These are phyloP conservation scores for Syzygium aqueum DNA, from an alignment of 345 rosid genomes.

Conservation along the genomic window DNA sequence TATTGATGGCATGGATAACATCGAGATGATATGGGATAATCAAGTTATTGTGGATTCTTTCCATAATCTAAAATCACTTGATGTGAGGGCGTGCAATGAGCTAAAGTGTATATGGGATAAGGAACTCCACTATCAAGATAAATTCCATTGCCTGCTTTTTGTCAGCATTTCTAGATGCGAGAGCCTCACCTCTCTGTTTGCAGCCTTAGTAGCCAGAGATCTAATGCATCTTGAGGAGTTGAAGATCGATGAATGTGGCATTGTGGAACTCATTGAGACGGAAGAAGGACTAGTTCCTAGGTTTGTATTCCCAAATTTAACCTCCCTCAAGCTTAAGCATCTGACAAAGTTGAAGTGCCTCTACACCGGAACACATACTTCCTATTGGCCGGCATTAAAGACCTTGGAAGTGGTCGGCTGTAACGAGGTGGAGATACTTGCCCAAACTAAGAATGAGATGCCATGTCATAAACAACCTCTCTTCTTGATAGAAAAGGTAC, in stretches of 20 bases:
- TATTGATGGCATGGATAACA: fast-evolving
- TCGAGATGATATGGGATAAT: fast-evolving
- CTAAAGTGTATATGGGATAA: background rate
- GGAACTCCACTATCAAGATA: background rate
- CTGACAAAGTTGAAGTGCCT: background rate
- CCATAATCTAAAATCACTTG: background rate
- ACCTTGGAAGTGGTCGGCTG: background rate
- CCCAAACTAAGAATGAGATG: background rate
- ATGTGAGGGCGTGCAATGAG: fast-evolving
- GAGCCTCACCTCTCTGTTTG: background rate
- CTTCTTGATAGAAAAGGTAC: background rate
- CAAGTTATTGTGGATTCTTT: fast-evolving
- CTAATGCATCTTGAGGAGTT: background rate
- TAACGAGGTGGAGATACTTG: background rate
- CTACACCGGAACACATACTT: fast-evolving
- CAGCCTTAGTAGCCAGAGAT: background rate
- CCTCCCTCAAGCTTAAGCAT: background rate
- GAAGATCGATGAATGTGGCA: background rate
- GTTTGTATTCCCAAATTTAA: background rate
- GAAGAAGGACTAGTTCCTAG: background rate
- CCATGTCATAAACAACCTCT: background rate
- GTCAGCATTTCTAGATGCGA: background rate
- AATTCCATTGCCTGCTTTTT: background rate
- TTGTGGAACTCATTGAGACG: background rate
- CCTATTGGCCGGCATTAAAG: background rate